phyloP scores from a whole-genome alignment of 495 filamentous ascomycete genomes.

The Clohesyomyces aquaticus region DNA sequence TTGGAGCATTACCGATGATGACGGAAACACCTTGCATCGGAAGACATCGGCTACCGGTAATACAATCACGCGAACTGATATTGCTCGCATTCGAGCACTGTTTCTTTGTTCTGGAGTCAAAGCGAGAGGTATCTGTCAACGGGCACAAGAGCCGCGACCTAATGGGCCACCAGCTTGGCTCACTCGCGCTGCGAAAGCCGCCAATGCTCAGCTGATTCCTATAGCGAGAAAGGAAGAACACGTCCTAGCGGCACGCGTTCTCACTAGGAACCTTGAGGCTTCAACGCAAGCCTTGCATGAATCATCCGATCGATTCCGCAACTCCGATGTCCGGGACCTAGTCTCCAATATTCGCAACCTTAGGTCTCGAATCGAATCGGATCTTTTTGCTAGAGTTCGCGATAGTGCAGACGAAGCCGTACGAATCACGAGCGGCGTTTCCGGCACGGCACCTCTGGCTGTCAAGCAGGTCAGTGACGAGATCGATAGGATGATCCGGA shows the following conservation, averaged over 20 bases:
- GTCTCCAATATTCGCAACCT: slow-evolving; percentile 54
- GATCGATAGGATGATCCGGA: slow-evolving; percentile 72
- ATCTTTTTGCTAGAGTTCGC: slow-evolving; percentile 67
- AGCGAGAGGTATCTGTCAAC: slow-evolving; percentile 73
- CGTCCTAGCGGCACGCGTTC: slow-evolving; percentile 66
- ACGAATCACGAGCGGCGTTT: slow-evolving; percentile 70
- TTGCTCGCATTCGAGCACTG: slow-evolving; percentile 72
- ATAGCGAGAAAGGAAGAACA: slow-evolving; percentile 66
- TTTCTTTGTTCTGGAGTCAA: slow-evolving; percentile 84
- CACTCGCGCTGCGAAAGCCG: slow-evolving; percentile 50
- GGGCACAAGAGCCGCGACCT: slow-evolving; percentile 55
- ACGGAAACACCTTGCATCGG: slow-evolving; percentile 44
- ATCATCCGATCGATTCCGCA: slow-evolving; percentile 57
- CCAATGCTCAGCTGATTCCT: slow-evolving; percentile 48
- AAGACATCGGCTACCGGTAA: slow-evolving; percentile 45
- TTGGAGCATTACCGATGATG: slow-evolving; percentile 73
- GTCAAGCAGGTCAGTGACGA: slow-evolving; percentile 77
- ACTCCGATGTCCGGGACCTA: slow-evolving; percentile 52
- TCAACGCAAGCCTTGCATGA: slow-evolving; percentile 59
- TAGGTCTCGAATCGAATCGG: slow-evolving; percentile 55
- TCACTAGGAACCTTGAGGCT: slow-evolving; percentile 60
- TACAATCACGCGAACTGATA: slow-evolving; percentile 59
- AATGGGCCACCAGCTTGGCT: slow-evolving; percentile 46
- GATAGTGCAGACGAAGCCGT: slow-evolving; percentile 75
- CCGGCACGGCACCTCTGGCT: slow-evolving; percentile 70